These are phyloP conservation scores for Paratinospora sagittata DNA, from an alignment of 164 flowering plant species.

Conservation along the genomic window DNA sequence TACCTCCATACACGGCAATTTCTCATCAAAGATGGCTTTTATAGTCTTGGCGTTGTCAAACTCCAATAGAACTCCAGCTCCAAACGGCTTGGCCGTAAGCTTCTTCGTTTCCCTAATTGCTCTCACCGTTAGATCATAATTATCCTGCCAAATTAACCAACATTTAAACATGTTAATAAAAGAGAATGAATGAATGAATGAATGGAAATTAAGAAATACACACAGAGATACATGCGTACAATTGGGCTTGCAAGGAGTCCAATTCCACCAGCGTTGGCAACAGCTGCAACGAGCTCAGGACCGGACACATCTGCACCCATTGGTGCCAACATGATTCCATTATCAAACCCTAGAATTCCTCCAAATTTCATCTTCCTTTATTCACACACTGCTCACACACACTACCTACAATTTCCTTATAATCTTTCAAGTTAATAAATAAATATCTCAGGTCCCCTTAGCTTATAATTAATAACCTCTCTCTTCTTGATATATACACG, in stretches of 20 bases:
- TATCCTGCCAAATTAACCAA: slow-evolving; percentile 13
- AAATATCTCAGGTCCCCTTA: neutral
- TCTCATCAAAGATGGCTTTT: too few species aligned
- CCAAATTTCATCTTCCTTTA: slow-evolving; percentile 18
- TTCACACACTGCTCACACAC: too few species aligned
- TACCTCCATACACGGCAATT: too few species aligned
- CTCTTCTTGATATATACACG: too few species aligned
- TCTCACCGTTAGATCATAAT: slow-evolving; percentile 23
- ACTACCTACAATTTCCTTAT: too few species aligned
- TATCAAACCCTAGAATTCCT: slow-evolving; percentile 27
- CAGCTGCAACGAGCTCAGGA: slow-evolving; percentile 25
- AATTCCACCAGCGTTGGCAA: slow-evolving; percentile 26
- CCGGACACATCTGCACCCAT: slow-evolving; percentile 29
- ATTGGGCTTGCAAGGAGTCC: slow-evolving; percentile 26
- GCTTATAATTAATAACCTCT: too few species aligned
- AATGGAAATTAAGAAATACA: neutral
- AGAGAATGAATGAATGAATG: neutral
- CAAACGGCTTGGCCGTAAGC: slow-evolving; percentile 22
- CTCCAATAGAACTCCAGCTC: slow-evolving; percentile 22
- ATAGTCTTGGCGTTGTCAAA: too few species aligned
- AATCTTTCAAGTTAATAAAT: too few species aligned
- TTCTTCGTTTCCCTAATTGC: slow-evolving; percentile 24
- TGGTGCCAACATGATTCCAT: slow-evolving; percentile 26
- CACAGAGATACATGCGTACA: slow-evolving; percentile 11
- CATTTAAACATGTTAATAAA: neutral